Base-by-base conservation (phyloP, 768 basidiomycete species). In the Russula virescens region DNA sequence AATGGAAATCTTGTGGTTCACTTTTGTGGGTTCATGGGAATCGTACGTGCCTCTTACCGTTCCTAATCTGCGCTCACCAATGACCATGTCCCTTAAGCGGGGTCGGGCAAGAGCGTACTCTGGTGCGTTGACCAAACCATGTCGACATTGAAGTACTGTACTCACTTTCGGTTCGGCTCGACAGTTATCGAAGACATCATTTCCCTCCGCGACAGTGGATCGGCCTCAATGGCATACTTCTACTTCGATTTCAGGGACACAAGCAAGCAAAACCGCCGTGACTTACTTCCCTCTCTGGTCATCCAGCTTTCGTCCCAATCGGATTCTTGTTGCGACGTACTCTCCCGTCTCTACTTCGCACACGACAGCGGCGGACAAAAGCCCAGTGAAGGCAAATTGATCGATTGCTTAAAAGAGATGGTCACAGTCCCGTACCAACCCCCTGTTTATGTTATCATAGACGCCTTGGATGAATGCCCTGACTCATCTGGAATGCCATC, bases 11-110 rank as follows among this genome's bases (percentile, higher is more conserved):
- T 5, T 18, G 16, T 28, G 16, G 23, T 1, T 55, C 54, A 0
- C 40, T 55, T 19, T 28, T 55, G 18, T 55, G 54, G 54, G 8
- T 55, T 19, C 54, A 43, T 11, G 54, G 54, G 13, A 55, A 55
- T 18, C 54, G 54, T 43, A 28, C 10, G 54, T 43, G n/a, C 25
- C 19, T 2, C 18, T n/a, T n/a, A 19, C 25, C 2, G 8, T 19
- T 21, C 26, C 5, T 5, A 2, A 3, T n/a, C 19, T 9, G 21
- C 13, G 9, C 10, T 11, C 6, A 19, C 50, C n/a, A 10, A 51
- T 19, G 13, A 9, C 25, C 38, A 38, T 38, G 6, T 43, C 19
- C 28, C 19, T 11, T 28, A 55, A n/a, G 54, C 54, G 3, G 54
- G 54, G 2, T 55, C 54, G 0, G 54, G 54, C 2, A 55, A 55